These are phyloP conservation scores for Lachnellula occidentalis DNA, from an alignment of 2,329 filamentous ascomycete species.

Conservation along the genomic window DNA sequence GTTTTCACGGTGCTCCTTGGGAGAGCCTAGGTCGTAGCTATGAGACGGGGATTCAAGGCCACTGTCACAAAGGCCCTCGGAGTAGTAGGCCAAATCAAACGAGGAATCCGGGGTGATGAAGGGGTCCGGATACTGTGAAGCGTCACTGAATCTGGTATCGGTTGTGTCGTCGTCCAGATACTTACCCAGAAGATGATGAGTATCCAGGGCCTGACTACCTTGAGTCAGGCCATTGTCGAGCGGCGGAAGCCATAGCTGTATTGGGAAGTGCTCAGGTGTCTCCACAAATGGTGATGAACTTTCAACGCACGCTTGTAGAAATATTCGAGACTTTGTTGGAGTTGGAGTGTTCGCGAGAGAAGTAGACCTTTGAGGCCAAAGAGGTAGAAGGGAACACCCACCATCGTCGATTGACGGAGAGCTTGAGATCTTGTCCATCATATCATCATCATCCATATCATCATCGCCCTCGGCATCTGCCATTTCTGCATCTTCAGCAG, in stretches of 20 bases:
- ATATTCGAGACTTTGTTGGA: slow-evolving; percentile 11
- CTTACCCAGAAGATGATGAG: slow-evolving; percentile 45
- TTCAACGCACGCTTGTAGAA: slow-evolving; percentile 31
- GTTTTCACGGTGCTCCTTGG: slow-evolving; percentile 12
- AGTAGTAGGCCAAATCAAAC: slow-evolving; percentile 9
- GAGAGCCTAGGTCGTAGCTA: slow-evolving; percentile 4
- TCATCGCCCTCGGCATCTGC: slow-evolving; percentile 67
- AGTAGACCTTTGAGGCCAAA: slow-evolving; percentile 27
- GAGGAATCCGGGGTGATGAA: not conserved
- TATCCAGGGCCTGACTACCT: slow-evolving; percentile 17
- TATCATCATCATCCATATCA: slow-evolving; percentile 75
- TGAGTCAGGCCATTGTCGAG: slow-evolving; percentile 24
- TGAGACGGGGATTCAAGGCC: not conserved
- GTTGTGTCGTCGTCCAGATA: slow-evolving; percentile 38
- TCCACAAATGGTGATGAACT: slow-evolving; percentile 30
- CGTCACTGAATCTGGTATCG: not conserved
- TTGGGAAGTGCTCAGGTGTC: slow-evolving; percentile 25
- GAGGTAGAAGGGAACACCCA: slow-evolving; percentile 54
- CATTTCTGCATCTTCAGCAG: slow-evolving; percentile 55
- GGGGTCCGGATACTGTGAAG: not conserved
- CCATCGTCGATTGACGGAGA: slow-evolving; percentile 99
- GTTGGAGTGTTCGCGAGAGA: slow-evolving; percentile 21
- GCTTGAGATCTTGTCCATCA: slow-evolving; percentile 98
- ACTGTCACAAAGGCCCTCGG: not conserved
- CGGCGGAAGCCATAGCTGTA: slow-evolving; percentile 16